Base-by-base conservation (phyloP, 2,329 filamentous ascomycete genomes). In the Fusarium sp. region DNA sequence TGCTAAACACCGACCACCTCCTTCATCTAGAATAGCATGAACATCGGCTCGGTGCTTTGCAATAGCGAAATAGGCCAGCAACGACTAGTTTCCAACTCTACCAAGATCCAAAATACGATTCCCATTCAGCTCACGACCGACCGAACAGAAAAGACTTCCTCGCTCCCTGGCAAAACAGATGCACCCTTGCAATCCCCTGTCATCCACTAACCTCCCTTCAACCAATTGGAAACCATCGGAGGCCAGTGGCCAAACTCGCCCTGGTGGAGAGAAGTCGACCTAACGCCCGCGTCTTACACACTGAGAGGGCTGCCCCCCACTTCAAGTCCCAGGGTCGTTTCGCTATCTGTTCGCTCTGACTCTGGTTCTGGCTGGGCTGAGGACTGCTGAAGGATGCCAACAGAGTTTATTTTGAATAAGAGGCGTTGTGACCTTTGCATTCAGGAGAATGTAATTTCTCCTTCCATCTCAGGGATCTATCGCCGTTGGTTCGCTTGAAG, bases 1-100 rank as follows among this genome's bases (percentile, higher is more conserved):
- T 61, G 34, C 53, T 61, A 68, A 64, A 55, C 69, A 74, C 73
- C 73, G 59, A 64, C 54, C 71, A 75, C 73, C 73, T 74, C 72
- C 73, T 74, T 55, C 32, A 72, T 75, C 65, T 68, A 65, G 73
- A 51, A 63, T 74, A 75, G 72, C 42, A 65, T 59, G 14, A 18
- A 37, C 54, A 18, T 57, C 43, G 41, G 57, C 27, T 37, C 55
- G 60, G 23, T 57, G 51, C 14, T 59, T 53, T 37, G 23, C 23
- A 55, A 48, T 34, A 59, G 32, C 27, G 46, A 63, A 41, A 63
- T 45, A 48, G 53, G 40, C 42, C 59, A 68, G 50, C 58, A 46
- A 27, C 23, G 20, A 23, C 55, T 41, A 27, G 27, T 16, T 28
- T 21, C 11, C 27, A 23, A 49, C 11, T 41, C 6, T 7, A 21